Evolutionary conservation across 768 basidiomycete genomes (phyloP), one percentile per base, ranked within the genome.

Genomic region (Clavaria fumosa): DNA sequence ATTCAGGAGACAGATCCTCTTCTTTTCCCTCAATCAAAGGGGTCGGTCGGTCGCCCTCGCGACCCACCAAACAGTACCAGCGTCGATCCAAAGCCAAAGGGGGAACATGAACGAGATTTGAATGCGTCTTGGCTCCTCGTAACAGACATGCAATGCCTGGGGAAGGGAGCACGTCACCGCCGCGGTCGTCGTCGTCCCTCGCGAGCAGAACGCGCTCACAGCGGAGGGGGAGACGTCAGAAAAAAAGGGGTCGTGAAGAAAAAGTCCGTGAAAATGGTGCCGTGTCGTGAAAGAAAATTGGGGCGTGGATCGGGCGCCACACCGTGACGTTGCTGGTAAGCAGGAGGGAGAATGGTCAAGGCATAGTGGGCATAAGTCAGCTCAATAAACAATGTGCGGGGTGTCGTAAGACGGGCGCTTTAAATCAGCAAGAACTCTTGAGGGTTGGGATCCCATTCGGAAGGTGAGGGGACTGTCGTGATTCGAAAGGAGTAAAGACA

Each of bases 401-500:
- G 50, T 43, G 45, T 49, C 51, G 62, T 58, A 55, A 54, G 58
- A 59, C 58, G 48, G 55, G 51, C 56, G 55, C 63, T 58, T 61
- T 63, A 56, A 60, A 61, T 63, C 62, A 61, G 66, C 57, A 63
- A 59, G 50, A 56, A 52, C 50, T 48, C 51, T 51, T 49, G 58
- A 46, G 39, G 53, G 44, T 40, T 48, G 38, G 21, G 22, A 9
- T 11, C 22, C 24, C 30, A 35, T 23, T 21, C 22, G 11, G 18
- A n/a, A 17, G 22, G 21, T 24, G 32, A 14, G 18, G 37, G 36
- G 23, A 14, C n/a, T 30, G 28, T 28, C 30, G 40, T 35, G 24
- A 17, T 31, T 34, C 27, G 28, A 5, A 27, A 20, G 22, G 37
- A 42, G 39, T 35, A 9, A 23, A 20, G 20, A 44, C 46, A 55